phyloP scores from a whole-genome alignment of 176 grass and related monocot species.

The Bonia amplexicaulis region DNA sequence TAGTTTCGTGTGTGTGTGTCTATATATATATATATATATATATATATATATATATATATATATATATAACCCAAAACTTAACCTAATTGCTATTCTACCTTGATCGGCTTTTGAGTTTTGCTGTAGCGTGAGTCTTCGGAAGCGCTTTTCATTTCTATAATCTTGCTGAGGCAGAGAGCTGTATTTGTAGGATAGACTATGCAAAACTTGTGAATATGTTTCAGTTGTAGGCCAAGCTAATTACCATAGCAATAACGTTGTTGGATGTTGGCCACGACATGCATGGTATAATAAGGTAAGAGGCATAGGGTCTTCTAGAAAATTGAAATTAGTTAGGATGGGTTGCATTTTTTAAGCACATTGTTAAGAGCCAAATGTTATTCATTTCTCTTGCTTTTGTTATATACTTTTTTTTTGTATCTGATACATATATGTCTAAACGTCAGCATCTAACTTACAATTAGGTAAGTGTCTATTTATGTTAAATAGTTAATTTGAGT shows the following conservation, averaged over 20 bases:
- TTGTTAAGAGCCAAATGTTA: not conserved
- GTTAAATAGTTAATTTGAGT: not conserved
- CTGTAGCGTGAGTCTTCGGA: not conserved
- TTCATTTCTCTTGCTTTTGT: not conserved
- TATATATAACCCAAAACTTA: not conserved
- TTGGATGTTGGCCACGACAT: not conserved
- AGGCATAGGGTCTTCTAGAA: not conserved
- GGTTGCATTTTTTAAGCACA: not conserved
- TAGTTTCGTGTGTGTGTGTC: too few relatives aligned
- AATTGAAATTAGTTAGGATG: not conserved
- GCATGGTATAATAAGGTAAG: not conserved
- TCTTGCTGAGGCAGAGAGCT: not conserved
- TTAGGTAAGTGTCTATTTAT: not conserved
- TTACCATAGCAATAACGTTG: not conserved
- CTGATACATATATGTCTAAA: not conserved
- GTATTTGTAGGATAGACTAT: not conserved
- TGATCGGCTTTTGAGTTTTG: not conserved
- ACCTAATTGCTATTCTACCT: not conserved
- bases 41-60: too few relatives aligned
- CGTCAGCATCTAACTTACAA: not conserved
- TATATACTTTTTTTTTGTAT: not conserved
- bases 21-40: too few relatives aligned
- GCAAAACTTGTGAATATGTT: not conserved
- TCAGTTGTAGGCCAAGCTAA: not conserved
- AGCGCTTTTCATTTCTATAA: not conserved